Base-by-base conservation (phyloP, 2,329 filamentous ascomycete species). In the Ceratocystis destructans region DNA sequence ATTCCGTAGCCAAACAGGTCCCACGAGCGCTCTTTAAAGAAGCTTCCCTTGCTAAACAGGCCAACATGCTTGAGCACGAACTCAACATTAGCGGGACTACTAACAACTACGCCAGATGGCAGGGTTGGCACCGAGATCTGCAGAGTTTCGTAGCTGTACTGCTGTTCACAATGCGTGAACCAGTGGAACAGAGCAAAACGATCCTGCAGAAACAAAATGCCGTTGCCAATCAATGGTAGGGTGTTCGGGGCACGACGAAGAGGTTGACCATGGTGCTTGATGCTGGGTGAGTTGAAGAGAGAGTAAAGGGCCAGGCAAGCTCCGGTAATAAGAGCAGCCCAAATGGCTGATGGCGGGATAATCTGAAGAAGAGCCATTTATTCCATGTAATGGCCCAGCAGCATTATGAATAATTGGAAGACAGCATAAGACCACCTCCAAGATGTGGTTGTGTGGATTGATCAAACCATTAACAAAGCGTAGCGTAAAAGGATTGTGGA, bases 1-100 rank as follows among this genome's bases (percentile, higher is more conserved):
- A 87, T 87, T 31, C 85, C 85, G 69, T 84, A 78, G 1, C 83
- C 85, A 68, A 87, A 87, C 0, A 87, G 74, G 71, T 87, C 84
- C 78, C 80, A 81, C 0, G 83, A 81, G 46, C 83, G 78, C 20
- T 75, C 74, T 69, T 82, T 84, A 71, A 87, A 83, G 69, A 87
- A 86, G 1, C 78, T 75, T 15, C 85, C 85, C 71, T 87, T 87
- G 59, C 79, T 76, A 70, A 87, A 86, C 12, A 82, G 72, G 10
- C 77, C 79, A 71, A 86, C 83, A 68, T 85, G 79, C 71, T 80
- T 83, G 70, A 87, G 80, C 37, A 87, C 79, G 69, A 78, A 86
- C 44, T 87, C 85, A 1, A 87, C 77, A 69, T 84, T 85, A 66
- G 75, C 76, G 1, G 85, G 84, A 70, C 83, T 81, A 70, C 81